Percentiles rank a stretch among this genome's conserved stretches.
These are phyloP conservation scores for Podila horticola DNA, from an alignment of 192 early-diverging fungal species.

Conservation along the genomic window DNA sequence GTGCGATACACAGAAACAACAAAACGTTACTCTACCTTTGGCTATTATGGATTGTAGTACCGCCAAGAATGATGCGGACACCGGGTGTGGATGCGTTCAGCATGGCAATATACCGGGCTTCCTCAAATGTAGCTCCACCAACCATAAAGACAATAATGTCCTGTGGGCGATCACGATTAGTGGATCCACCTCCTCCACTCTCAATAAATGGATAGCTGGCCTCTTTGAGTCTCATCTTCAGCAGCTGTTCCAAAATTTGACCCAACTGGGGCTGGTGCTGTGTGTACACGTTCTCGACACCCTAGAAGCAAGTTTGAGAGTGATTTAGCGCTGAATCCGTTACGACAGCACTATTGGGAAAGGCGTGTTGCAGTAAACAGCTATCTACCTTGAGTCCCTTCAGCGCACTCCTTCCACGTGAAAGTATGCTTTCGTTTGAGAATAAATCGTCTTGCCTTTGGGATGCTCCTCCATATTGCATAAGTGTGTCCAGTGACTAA, in stretches of 20 bases:
- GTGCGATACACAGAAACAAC: no score
- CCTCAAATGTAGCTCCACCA: constrained; percentile 95
- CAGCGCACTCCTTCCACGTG: constrained; percentile 86
- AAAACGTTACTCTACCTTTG: constrained; percentile 55
- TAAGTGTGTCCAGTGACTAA: constrained; percentile 73
- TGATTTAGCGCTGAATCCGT: not conserved
- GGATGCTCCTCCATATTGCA: constrained; percentile 81
- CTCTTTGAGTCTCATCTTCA: constrained; percentile 86
- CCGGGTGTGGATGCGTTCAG: constrained; percentile 84
- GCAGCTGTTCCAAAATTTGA: constrained; percentile 77
- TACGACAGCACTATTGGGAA: no score
- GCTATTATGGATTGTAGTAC: constrained; percentile 89
- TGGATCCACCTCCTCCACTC: constrained; percentile 57
- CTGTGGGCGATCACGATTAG: constrained; percentile 72
- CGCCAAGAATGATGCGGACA: constrained; percentile 88
- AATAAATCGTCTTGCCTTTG: constrained; percentile 92
- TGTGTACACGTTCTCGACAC: constrained; percentile 98
- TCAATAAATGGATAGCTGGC: constrained; percentile 84
- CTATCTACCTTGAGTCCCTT: constrained; percentile 85
- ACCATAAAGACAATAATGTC: constrained; percentile 97
- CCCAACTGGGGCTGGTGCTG: constrained; percentile 92
- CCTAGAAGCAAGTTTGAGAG: constrained; percentile 52
- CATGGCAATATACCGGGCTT: constrained; percentile 87
- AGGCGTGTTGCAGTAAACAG: not conserved
- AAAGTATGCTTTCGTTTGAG: constrained; percentile 87